Percentiles rank a stretch among this genome's conserved stretches.
phyloP scores from a whole-genome alignment of 495 filamentous ascomycete species.

The Tuber borchii region DNA sequence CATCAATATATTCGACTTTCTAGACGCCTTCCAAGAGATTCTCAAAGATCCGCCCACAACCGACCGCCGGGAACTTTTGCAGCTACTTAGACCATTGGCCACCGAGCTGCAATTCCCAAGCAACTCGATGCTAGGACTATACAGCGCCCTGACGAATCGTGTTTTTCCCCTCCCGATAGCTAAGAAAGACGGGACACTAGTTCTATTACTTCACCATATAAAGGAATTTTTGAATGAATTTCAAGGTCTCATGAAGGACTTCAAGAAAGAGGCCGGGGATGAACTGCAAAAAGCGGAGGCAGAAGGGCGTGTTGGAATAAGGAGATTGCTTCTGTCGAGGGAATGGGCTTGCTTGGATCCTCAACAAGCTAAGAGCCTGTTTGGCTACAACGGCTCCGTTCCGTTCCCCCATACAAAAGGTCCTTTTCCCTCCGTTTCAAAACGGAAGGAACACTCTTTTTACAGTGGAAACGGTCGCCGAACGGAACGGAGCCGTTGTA shows the following conservation, averaged over 20 bases:
- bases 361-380: background rate
- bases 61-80: background rate
- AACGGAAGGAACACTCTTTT: no score
- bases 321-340: background rate
- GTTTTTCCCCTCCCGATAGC: background rate
- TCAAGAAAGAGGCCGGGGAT: background rate
- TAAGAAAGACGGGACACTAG: background rate
- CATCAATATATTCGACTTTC: slow-evolving; percentile 1
- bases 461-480: no score
- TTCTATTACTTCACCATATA: background rate
- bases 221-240: background rate
- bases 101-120: background rate
- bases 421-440: no score
- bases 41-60: background rate
- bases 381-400: no score
- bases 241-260: background rate
- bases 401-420: no score
- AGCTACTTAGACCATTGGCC: background rate
- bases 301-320: background rate
- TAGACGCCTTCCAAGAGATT: background rate
- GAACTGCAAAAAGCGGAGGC: background rate
- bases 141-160: background rate
- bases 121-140: background rate
- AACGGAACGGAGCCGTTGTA: no score
- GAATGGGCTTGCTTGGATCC: background rate